These are phyloP conservation scores for Serpula lacrymans DNA, from an alignment of 768 basidiomycete genomes.

Conservation along the genomic window DNA sequence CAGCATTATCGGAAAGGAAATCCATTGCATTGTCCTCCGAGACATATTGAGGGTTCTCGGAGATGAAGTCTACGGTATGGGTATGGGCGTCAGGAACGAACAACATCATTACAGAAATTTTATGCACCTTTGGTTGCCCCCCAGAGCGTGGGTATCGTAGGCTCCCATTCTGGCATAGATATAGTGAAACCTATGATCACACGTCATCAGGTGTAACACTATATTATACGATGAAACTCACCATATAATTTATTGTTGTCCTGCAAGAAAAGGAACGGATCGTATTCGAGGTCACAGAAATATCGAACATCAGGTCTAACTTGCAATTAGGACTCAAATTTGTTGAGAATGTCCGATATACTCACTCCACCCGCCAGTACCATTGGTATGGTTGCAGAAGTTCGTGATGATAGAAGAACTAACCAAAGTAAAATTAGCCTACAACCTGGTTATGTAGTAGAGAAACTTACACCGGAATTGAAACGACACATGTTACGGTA, in stretches of 20 bases:
- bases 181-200: conserved; percentile 51
- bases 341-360: neutral
- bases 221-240: conserved; percentile 8
- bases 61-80: conserved; percentile 50
- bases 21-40: conserved; percentile 55
- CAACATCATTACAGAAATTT: too few species aligned
- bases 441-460: neutral
- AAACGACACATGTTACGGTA: conserved; percentile 81
- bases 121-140: conserved; percentile 53
- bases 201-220: neutral
- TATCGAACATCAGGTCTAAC: conserved; percentile 49
- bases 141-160: conserved; percentile 67
- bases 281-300: conserved; percentile 49
- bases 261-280: conserved; percentile 57
- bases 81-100: conserved; percentile 31
- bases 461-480: conserved; percentile 56
- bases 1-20: conserved; percentile 66
- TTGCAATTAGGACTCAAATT: conserved; percentile 1
- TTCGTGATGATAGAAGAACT: conserved; percentile 58
- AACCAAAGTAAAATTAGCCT: conserved; percentile 6
- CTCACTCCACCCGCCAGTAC: conserved; percentile 63
- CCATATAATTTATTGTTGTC: conserved; percentile 52
- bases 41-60: conserved; percentile 51
- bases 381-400: conserved; percentile 51
- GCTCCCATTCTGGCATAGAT: conserved; percentile 58